A percentile compares a stretch with the other conserved stretches of the same genome.
phyloP scores from a whole-genome alignment of 1,284 basidiomycete genomes.

The Ceratorhiza oryzae-sativae region DNA sequence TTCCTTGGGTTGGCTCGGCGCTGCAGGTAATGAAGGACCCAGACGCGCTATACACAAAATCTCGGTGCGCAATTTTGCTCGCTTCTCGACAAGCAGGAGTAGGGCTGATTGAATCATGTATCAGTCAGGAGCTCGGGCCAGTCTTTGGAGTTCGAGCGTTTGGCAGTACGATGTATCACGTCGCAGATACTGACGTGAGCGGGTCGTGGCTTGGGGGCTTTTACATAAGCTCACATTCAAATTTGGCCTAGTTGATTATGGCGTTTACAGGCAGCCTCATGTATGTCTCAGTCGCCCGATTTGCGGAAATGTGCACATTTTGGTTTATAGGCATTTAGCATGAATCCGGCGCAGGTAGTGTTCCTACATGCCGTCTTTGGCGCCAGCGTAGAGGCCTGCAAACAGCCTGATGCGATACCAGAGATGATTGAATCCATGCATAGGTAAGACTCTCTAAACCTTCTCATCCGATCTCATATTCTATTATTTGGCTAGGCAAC shows the following conservation, averaged over 20 bases:
- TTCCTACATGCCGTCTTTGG: slow-evolving; percentile 16
- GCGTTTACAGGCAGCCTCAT: slow-evolving; percentile 24
- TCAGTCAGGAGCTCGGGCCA: slow-evolving; percentile 28
- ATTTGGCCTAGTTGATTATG: slow-evolving; percentile 5
- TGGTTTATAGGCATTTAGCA: slow-evolving; percentile 21
- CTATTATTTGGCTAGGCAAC: background rate
- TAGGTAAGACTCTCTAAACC: background rate
- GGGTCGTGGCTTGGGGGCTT: background rate
- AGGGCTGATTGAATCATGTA: background rate
- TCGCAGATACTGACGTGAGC: slow-evolving; percentile 30
- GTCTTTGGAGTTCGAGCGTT: slow-evolving; percentile 32
- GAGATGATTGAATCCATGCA: slow-evolving; percentile 11
- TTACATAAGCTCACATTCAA: background rate
- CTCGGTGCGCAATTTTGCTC: slow-evolving; percentile 13
- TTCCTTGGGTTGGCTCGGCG: slow-evolving; percentile 42
- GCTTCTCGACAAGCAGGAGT: background rate
- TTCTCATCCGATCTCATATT: background rate
- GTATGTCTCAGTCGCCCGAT: background rate
- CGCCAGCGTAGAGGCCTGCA: background rate
- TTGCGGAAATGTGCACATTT: background rate
- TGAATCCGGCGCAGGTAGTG: slow-evolving; percentile 22
- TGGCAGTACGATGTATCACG: slow-evolving; percentile 19
- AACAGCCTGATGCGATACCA: background rate
- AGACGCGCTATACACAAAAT: slow-evolving; percentile 28
- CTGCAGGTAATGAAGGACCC: slow-evolving; percentile 37